Base-by-base conservation (phyloP, 129 eudicot species). In the Artemisia argyi region DNA sequence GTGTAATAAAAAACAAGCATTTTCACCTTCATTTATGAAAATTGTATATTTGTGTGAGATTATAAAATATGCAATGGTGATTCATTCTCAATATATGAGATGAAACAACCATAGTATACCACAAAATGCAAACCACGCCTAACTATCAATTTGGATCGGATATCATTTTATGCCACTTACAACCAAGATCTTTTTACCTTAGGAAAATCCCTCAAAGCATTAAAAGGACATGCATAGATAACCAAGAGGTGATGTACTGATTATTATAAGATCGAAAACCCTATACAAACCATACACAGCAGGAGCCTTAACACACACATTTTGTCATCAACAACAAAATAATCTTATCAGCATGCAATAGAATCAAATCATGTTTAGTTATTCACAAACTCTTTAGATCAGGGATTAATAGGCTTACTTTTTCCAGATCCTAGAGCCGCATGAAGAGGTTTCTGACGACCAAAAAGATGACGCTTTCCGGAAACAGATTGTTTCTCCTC, bases 381-480 rank as follows among this genome's bases (percentile, higher is more conserved):
- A 49, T 28, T 51, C 12, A 35, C 11, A 20, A 20, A 20, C 73
- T 47, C 10, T 47, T 71, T 19, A 68, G 30, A 65, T 14, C 15
- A 2, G 16, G 11, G 49, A 7, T 26, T 20, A 30, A 39, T 26
- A 17, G 3, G 63, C 72, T 26, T 83, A 88, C 97, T 72, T 81
- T 82, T 88, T 56, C 93, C 97, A 19, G 96, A 90, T 19, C 97
- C 96, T 4, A 91, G 85, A 60, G 88, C 88, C 7, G 73, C 60
- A 66, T 91, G 97, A 28, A 91, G 82, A 26, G 97, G 90, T 69
- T 88, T 85, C 80, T 86, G 85, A 52, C 97, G 92, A 65, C 96
- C 97, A 69, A 91, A 91, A 49, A 91, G 82, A 69, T 79, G 92
- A 17, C 55, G 61, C 59, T 60, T 81, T 2, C 44, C 35, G 1